Evolutionary conservation across 306 rosid species (phyloP).

Genomic region (Cucumis cinereus): DNA sequence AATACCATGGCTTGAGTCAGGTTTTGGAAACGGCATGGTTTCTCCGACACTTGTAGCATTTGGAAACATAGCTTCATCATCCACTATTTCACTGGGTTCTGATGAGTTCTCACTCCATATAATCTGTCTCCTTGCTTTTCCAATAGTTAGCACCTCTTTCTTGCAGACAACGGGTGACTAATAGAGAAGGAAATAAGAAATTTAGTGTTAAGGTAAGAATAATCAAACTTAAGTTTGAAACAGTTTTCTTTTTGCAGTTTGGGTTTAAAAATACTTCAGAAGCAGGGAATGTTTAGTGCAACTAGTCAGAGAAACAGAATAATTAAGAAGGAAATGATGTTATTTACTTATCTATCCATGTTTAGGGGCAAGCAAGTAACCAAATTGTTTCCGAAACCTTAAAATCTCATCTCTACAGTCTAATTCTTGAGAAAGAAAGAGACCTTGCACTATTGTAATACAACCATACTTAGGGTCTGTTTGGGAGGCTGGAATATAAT

Average conservation of each 20-base stretch:
- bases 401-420: not conserved
- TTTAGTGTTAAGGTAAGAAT: not conserved
- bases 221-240: not conserved
- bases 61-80: slow-evolving; percentile 22
- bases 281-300: not conserved
- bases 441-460: not conserved
- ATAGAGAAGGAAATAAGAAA: slow-evolving; percentile 9
- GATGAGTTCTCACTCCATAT: slow-evolving; percentile 16
- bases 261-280: not conserved
- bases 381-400: not conserved
- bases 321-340: not conserved
- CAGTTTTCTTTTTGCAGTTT: not conserved
- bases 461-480: not conserved
- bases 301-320: not conserved
- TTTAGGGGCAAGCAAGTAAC: not conserved
- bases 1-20: slow-evolving; percentile 13
- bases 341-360: not conserved
- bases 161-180: slow-evolving; percentile 24
- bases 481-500: no score
- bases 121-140: slow-evolving; percentile 17
- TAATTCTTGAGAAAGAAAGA: not conserved
- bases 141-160: slow-evolving; percentile 26
- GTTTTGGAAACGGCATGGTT: not conserved
- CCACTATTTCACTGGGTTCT: slow-evolving; percentile 15
- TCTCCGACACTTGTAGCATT: slow-evolving; percentile 15